Evolutionary conservation across 1,284 basidiomycete species (phyloP), one percentile per base, ranked within the genome.

Genomic region (Tilletia horrida): DNA sequence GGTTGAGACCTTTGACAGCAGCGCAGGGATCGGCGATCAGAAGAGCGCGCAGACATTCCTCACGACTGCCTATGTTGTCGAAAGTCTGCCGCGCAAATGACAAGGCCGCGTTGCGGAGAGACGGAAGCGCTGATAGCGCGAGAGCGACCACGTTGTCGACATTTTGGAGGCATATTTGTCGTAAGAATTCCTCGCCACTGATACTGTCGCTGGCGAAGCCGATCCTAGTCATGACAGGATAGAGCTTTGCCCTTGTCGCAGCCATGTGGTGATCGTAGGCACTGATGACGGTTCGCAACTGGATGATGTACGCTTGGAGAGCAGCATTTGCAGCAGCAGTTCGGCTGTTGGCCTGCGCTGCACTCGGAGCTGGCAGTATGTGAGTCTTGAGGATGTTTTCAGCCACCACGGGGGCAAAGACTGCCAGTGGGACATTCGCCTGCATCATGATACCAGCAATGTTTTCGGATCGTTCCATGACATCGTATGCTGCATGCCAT

Each of bases 11-110:
- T 8, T 68, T 62, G 14, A 79, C 62, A 2, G 75, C 68, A 21
- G 61, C 57, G 14, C 57, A 44, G 13, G 74, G 66, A 43, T 70
- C 73, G 66, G 71, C 69, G 66, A 71, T 69, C 23, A 79, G 68
- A 29, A 79, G 71, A 45, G 70, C 69, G 29, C 73, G 67, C 55
- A 79, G 77, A 57, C 76, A 78, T 63, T 79, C 77, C 23, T 67
- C 74, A 45, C 77, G 68, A 29, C 68, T 67, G 48, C 72, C 71
- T 23, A 71, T 72, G 25, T 76, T 71, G 62, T 66, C 69, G 62
- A 76, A 79, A 11, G 76, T 73, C 42, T 74, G 68, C 16, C 77
- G 71, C 2, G 78, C 69, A 48, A 79, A 65, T 31, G 72, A 72
- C 65, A 75, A 73, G 18, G 76, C 75, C 11, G 73, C 69, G 11